Evolutionary conservation across 352 stramenopile genomes (phyloP).

Genomic region (Phytophthora podocarpi): DNA sequence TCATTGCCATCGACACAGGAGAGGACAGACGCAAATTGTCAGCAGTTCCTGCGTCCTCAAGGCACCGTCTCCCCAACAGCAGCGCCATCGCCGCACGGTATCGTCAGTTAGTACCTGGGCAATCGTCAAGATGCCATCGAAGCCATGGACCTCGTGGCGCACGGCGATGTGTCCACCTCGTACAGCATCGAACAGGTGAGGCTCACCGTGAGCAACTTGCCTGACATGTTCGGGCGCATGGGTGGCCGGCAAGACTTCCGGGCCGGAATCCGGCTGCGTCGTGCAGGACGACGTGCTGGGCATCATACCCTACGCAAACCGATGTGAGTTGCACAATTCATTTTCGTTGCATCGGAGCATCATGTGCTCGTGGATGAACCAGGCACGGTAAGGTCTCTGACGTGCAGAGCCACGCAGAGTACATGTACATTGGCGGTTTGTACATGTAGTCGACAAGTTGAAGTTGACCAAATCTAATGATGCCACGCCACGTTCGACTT

Average conservation of each 20-base stretch:
- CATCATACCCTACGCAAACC: too few species aligned
- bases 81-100: too few species aligned
- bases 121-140: slow-evolving; percentile 63
- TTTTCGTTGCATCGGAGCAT: too few species aligned
- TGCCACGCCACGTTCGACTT: too few species aligned
- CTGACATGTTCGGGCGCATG: slow-evolving; percentile 52
- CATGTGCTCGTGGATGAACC: slow-evolving; percentile 14
- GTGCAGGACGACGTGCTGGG: too few species aligned
- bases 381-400: not conserved
- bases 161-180: slow-evolving; percentile 48
- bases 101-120: slow-evolving; percentile 60
- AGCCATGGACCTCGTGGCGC: slow-evolving; percentile 51
- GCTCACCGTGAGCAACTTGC: slow-evolving; percentile 47
- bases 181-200: slow-evolving; percentile 44
- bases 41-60: too few species aligned
- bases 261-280: too few species aligned
- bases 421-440: not conserved
- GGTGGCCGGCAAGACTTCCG: slow-evolving; percentile 33
- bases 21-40: too few species aligned
- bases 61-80: too few species aligned
- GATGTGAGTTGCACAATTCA: too few species aligned
- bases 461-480: slow-evolving; percentile 3
- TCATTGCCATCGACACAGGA: too few species aligned
- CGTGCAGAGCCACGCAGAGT: not conserved
- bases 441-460: slow-evolving; percentile 16